Conservation (phyloP, 106 monocot genomes). For the Chionographis japonica region DNA sequence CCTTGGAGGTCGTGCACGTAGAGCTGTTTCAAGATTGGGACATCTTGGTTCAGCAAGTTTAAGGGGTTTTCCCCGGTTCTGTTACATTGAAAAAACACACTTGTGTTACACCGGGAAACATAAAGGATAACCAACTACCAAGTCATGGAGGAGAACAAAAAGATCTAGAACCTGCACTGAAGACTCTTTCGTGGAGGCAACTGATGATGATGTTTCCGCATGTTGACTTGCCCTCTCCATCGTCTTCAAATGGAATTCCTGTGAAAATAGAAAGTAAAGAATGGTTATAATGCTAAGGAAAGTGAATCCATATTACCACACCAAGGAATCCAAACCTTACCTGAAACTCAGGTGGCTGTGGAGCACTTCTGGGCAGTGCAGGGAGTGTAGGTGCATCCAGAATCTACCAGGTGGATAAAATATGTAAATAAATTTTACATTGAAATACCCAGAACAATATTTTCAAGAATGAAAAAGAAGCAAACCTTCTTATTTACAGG, state of each 20-base stretch:
- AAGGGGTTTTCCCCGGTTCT: slow-evolving; percentile 50
- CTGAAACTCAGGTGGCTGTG: slow-evolving; percentile 56
- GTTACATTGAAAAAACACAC: slow-evolving; percentile 7
- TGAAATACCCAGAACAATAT: background rate
- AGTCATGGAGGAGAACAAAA: background rate
- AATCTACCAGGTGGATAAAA: slow-evolving; percentile 30
- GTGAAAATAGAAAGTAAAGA: background rate
- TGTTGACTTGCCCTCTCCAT: slow-evolving; percentile 72
- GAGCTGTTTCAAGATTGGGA: slow-evolving; percentile 65
- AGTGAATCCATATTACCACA: background rate
- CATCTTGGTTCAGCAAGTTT: slow-evolving; percentile 73
- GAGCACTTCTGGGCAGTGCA: slow-evolving; percentile 45
- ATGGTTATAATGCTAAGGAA: background rate
- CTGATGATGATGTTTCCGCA: slow-evolving; percentile 48
- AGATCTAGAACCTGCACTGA: slow-evolving; percentile 33
- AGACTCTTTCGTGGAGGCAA: slow-evolving; percentile 34
- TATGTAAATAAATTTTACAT: background rate
- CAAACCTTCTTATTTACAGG: slow-evolving; percentile 90
- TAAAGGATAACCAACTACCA: background rate
- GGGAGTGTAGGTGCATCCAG: slow-evolving; percentile 49
- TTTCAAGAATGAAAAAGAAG: background rate
- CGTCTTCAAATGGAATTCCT: slow-evolving; percentile 90
- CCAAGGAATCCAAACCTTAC: slow-evolving; percentile 13
- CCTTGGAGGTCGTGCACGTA: slow-evolving; percentile 75
- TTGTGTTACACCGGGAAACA: background rate